Conservation (phyloP, 1,139 yeast genomes). For the Magnusiomyces starmeri region DNA sequence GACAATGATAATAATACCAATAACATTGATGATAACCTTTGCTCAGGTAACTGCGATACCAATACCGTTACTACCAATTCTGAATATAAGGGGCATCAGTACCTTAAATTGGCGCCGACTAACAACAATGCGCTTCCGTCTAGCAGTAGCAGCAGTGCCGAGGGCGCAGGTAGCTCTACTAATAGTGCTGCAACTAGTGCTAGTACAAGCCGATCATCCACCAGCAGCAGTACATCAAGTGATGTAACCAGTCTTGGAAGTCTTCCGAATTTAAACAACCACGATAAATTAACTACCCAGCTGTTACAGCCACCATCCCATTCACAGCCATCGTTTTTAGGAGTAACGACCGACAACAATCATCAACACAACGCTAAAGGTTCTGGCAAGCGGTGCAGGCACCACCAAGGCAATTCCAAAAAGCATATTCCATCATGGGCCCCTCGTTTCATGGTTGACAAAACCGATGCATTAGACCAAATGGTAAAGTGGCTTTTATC, state of each 20-base stretch:
- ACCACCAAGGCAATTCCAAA: conserved; percentile 3
- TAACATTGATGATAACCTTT: not conserved
- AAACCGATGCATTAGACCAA: conserved; percentile 64
- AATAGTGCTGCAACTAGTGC: not conserved
- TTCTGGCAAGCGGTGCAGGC: not conserved
- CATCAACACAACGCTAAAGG: not conserved
- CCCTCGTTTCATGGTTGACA: conserved; percentile 72
- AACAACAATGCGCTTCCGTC: not conserved
- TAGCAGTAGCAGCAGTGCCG: not conserved
- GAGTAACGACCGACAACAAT: not conserved
- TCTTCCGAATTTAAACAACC: not conserved
- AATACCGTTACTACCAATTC: not conserved
- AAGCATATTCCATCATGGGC: conserved; percentile 62
- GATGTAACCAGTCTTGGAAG: not conserved
- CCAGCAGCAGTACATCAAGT: not conserved
- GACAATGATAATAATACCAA: not conserved
- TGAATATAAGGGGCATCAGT: not conserved
- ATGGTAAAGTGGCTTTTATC: conserved; percentile 83
- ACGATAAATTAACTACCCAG: too few species aligned
- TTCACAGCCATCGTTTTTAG: not conserved
- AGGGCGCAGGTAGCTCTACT: not conserved
- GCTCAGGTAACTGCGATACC: too few species aligned
- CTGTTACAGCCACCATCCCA: not conserved
- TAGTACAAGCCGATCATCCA: not conserved
- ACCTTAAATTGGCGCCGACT: not conserved